Conservation (phyloP, 208 protist species). For the Acanthamoeba royreba region DNA sequence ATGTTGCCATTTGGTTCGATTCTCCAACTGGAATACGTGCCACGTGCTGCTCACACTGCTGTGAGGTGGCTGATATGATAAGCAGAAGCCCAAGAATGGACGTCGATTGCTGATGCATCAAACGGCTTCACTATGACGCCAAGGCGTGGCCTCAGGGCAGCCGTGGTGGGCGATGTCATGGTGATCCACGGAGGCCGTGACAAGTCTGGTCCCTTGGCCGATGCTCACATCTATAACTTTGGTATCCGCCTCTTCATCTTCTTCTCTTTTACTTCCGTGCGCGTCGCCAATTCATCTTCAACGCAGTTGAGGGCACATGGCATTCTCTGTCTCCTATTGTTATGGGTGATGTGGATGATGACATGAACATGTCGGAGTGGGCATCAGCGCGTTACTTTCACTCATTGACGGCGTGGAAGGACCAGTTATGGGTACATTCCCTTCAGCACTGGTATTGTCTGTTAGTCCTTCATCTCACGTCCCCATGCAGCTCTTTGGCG, state of each 20-base stretch:
- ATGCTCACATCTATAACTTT: neutral
- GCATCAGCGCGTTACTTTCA: neutral
- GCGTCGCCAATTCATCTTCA: no score
- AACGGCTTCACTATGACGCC: neutral
- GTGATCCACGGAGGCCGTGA: neutral
- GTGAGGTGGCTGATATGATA: no score
- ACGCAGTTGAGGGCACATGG: neutral
- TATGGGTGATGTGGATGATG: neutral
- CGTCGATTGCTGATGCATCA: neutral
- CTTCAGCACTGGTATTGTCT: no score
- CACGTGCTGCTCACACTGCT: neutral
- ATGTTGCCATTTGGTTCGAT: neutral
- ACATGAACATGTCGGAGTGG: neutral
- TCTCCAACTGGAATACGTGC: neutral
- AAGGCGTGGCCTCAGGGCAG: neutral
- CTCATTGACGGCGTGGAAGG: neutral
- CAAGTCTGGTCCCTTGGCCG: neutral
- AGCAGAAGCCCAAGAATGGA: neutral
- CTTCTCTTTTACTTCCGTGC: no score
- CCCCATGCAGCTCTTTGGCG: no score
- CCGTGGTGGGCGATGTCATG: neutral
- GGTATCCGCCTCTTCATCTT: neutral
- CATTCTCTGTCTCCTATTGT: no score
- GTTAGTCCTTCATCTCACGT: no score
- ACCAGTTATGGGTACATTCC: neutral